phyloP scores from a whole-genome alignment of 768 basidiomycete genomes.

The Hygrophorus pudorinus region DNA sequence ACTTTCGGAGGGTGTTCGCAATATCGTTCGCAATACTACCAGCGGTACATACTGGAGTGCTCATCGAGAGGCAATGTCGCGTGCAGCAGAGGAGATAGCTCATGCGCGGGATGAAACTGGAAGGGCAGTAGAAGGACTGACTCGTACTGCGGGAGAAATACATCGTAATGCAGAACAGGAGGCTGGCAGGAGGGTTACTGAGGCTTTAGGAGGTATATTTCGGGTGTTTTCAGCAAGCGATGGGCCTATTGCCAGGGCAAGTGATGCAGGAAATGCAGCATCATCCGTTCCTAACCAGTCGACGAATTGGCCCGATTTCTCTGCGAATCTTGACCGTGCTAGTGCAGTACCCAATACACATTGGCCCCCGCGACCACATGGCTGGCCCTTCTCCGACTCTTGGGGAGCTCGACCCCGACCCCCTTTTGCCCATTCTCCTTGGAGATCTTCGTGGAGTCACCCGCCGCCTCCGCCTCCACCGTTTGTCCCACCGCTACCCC shows the following conservation, averaged over 20 bases:
- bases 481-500: slow-evolving; percentile 2
- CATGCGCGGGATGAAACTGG: slow-evolving; percentile 27
- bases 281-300: too few relatives aligned
- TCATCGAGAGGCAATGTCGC: slow-evolving; percentile 50
- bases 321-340: too few relatives aligned
- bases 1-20: slow-evolving; percentile 55
- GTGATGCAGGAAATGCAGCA: too few relatives aligned
- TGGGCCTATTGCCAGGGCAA: too few relatives aligned
- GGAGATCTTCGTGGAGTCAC: background rate
- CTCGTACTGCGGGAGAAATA: slow-evolving; percentile 35
- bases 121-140: too few relatives aligned
- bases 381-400: background rate
- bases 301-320: slow-evolving; percentile 1
- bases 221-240: slow-evolving; percentile 43
- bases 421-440: background rate
- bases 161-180: slow-evolving; percentile 49
- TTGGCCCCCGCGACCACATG: slow-evolving; percentile 11
- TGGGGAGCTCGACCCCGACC: background rate
- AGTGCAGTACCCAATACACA: too few relatives aligned
- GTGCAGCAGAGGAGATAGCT: slow-evolving; percentile 44
- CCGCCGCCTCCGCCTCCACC: background rate
- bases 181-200: slow-evolving; percentile 52
- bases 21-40: slow-evolving; percentile 49
- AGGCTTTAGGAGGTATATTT: slow-evolving; percentile 51
- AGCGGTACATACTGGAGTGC: slow-evolving; percentile 61